These are phyloP conservation scores for Eucalyptus guilfoylei DNA, from an alignment of 345 rosid genomes.

Conservation along the genomic window DNA sequence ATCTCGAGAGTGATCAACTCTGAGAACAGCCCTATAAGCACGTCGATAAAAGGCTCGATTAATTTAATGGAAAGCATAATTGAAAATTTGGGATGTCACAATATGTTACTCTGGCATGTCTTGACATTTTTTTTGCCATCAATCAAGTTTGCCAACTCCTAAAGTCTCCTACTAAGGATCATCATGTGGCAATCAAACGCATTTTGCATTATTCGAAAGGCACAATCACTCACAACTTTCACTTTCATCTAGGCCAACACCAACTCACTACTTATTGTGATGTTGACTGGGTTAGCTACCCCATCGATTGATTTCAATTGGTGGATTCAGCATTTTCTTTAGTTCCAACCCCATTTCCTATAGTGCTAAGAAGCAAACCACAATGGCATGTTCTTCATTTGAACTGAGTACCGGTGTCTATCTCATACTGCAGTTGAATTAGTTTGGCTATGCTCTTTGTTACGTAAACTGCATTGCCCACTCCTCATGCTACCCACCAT, in stretches of 20 bases:
- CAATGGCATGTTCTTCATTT: not conserved
- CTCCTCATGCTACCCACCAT: not conserved
- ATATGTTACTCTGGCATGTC: not conserved
- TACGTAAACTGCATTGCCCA: not conserved
- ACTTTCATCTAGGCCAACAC: not conserved
- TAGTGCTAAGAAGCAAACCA: not conserved
- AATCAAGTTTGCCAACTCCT: not conserved
- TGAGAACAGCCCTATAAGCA: no score
- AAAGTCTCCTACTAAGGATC: not conserved
- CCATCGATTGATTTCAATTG: not conserved
- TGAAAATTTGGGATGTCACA: no score
- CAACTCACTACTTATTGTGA: not conserved
- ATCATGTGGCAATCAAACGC: not conserved
- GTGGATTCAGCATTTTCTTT: not conserved
- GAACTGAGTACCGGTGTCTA: not conserved
- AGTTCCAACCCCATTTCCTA: not conserved
- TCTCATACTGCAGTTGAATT: not conserved
- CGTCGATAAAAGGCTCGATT: no score
- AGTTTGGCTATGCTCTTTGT: not conserved
- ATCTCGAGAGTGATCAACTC: no score
- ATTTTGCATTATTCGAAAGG: not conserved
- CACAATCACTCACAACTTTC: not conserved
- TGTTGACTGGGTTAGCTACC: not conserved
- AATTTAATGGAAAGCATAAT: no score
- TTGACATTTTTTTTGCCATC: not conserved